A percentile compares a stretch with the other conserved stretches of the same genome.
Evolutionary conservation across 306 rosid genomes (phyloP).

Genomic region (Alnus rubra): DNA sequence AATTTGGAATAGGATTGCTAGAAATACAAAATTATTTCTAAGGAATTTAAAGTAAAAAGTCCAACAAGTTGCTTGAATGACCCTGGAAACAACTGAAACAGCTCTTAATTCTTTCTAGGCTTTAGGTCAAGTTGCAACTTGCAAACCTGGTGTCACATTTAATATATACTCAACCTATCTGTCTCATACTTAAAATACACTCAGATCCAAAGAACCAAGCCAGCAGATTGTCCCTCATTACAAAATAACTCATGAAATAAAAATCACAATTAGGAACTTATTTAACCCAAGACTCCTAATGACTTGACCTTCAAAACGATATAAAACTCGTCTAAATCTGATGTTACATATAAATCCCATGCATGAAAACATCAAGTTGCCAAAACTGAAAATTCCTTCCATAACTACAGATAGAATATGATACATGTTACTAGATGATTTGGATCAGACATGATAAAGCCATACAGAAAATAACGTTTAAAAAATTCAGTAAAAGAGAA

Average conservation of each 20-base stretch:
- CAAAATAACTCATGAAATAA: background rate
- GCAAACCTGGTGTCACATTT: background rate
- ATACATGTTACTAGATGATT: background rate
- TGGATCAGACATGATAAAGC: background rate
- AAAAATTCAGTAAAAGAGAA: background rate
- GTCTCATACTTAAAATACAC: background rate
- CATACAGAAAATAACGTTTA: background rate
- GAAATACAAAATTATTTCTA: background rate
- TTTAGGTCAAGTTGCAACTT: background rate
- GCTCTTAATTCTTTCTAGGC: background rate
- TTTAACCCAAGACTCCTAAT: background rate
- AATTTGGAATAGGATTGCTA: background rate
- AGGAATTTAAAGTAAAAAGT: background rate
- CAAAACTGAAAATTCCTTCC: background rate
- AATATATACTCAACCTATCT: background rate
- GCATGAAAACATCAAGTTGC: too few species aligned
- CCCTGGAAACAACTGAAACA: background rate
- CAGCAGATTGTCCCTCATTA: background rate
- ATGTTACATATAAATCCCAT: too few species aligned
- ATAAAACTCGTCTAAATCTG: background rate
- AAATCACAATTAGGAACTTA: background rate
- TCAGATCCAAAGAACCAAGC: background rate
- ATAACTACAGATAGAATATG: background rate
- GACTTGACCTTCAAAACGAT: background rate
- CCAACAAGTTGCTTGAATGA: background rate